A percentile compares a stretch with the other conserved stretches of the same genome.
Evolutionary conservation across 768 basidiomycete genomes (phyloP).

Genomic region (Tylopilus intermedius): DNA sequence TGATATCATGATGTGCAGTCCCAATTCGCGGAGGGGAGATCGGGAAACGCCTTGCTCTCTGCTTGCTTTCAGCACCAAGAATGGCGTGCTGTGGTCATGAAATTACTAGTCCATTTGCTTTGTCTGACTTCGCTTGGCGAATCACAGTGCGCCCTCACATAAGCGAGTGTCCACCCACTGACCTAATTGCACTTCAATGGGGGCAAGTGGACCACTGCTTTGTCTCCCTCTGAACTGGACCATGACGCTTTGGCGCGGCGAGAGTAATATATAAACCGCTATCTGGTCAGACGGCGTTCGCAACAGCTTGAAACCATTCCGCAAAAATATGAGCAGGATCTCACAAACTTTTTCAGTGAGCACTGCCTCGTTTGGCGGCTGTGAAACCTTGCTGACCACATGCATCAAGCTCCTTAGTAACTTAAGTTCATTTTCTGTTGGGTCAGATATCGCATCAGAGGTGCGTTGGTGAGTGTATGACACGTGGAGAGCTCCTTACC

Average conservation of each 20-base stretch:
- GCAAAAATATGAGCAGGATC: conserved; percentile 27
- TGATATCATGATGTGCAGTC: background rate
- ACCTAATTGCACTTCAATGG: conserved; percentile 10
- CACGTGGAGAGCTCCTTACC: conserved; percentile 3
- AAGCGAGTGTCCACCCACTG: conserved; percentile 11
- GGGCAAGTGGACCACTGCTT: conserved; percentile 13
- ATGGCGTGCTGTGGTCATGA: too few species aligned
- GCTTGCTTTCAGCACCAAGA: too few species aligned
- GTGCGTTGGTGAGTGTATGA: conserved; percentile 13
- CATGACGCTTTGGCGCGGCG: conserved; percentile 24
- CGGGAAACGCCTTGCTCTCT: background rate
- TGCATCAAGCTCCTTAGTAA: conserved; percentile 24
- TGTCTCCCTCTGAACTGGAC: conserved; percentile 11
- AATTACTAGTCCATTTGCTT: conserved; percentile 4
- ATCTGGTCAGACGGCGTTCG: background rate
- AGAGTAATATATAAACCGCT: conserved; percentile 22
- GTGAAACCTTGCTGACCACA: background rate
- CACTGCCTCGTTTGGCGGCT: background rate
- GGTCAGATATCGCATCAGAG: conserved; percentile 9
- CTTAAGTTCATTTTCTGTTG: conserved; percentile 16
- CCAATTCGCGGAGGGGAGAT: background rate
- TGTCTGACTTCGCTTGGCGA: conserved; percentile 8
- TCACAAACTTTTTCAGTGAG: conserved; percentile 30
- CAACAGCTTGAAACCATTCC: background rate
- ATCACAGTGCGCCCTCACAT: conserved; percentile 2